Conservation (phyloP, 1,139 yeast species). For the Blastobotrys raffinosifermentans region DNA sequence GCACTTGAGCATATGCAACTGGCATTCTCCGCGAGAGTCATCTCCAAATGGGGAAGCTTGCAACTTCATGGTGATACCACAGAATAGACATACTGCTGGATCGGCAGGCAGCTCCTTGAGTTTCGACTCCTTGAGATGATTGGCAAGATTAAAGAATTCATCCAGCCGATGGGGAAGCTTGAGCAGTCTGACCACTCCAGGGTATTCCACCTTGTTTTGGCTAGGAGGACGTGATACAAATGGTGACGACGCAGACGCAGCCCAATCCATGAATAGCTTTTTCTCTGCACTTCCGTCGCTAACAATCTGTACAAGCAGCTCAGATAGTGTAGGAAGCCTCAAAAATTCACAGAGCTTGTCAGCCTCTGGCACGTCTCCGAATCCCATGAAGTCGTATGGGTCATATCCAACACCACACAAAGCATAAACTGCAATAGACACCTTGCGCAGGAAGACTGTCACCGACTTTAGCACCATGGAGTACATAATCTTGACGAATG, state of each 20-base stretch:
- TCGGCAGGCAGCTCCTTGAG: constrained; percentile 45
- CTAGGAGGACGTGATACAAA: constrained; percentile 3
- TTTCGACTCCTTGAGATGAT: constrained; percentile 9
- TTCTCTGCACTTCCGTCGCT: constrained; percentile 9
- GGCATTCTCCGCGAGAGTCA: constrained; percentile 33
- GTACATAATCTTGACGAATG: constrained; percentile 36
- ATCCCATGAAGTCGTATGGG: constrained; percentile 34
- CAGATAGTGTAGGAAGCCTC: constrained; percentile 42
- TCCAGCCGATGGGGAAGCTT: constrained; percentile 66
- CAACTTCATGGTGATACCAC: constrained; percentile 64
- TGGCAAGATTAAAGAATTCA: constrained; percentile 44
- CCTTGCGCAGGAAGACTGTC: constrained; percentile 64
- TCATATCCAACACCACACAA: constrained; percentile 50
- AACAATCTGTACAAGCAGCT: constrained; percentile 22
- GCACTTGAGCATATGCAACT: constrained; percentile 39
- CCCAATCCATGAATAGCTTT: constrained; percentile 8
- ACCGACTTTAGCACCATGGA: constrained; percentile 51
- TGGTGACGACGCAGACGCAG: constrained; percentile 3
- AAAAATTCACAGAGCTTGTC: constrained; percentile 52
- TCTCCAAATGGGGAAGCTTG: constrained; percentile 42
- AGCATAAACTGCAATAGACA: constrained; percentile 54
- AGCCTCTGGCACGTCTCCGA: constrained; percentile 40
- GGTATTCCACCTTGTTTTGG: constrained; percentile 45
- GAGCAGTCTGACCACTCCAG: constrained; percentile 57
- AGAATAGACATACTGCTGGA: constrained; percentile 82